Evolutionary conservation across 805 yeast species (phyloP).

Genomic region (Saturnispora bothae): DNA sequence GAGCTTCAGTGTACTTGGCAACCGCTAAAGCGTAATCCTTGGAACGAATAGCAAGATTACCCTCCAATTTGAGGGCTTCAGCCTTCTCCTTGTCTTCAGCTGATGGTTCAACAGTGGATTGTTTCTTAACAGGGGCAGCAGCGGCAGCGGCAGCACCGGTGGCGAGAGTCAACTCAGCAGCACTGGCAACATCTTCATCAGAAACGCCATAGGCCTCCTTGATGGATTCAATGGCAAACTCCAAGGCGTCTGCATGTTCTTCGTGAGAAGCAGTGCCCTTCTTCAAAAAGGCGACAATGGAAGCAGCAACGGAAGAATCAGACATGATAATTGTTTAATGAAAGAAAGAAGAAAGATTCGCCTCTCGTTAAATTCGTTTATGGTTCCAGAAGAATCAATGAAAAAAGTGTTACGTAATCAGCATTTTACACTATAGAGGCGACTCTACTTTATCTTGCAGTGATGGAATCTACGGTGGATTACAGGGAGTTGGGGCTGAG

Average conservation of each 20-base stretch:
- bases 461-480: conserved; percentile 50
- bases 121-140: not conserved
- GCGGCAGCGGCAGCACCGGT: conserved; percentile 15
- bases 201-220: conserved; percentile 73
- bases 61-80: conserved; percentile 75
- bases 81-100: conserved; percentile 55
- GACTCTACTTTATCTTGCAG: not conserved
- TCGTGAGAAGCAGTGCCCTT: conserved; percentile 38
- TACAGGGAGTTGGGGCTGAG: conserved; percentile 60
- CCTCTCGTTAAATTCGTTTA: not conserved
- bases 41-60: conserved; percentile 80
- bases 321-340: conserved; percentile 11
- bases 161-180: conserved; percentile 21
- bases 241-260: conserved; percentile 81
- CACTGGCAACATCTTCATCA: conserved; percentile 31
- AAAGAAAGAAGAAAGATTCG: not conserved
- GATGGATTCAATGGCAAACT: conserved; percentile 88
- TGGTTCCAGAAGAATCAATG: too few relatives aligned
- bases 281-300: conserved; percentile 65
- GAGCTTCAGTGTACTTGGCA: conserved; percentile 70
- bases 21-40: conserved; percentile 65
- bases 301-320: conserved; percentile 55
- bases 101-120: conserved; percentile 13
- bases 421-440: too few relatives aligned
- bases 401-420: too few relatives aligned